Evolutionary conservation across 176 grass and related monocot species (phyloP).

Genomic region (Alloteropsis semialata): DNA sequence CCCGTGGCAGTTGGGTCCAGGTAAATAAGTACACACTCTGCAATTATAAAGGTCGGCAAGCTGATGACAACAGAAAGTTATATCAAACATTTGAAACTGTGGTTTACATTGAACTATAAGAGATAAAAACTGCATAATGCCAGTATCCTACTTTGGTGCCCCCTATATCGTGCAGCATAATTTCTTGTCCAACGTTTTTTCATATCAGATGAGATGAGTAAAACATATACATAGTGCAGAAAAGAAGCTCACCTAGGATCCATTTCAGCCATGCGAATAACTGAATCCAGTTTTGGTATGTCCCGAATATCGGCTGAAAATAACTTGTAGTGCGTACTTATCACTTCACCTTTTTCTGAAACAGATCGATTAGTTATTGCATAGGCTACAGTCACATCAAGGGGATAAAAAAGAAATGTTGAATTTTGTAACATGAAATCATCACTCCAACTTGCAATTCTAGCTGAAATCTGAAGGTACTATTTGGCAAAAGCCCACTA

Average conservation of each 20-base stretch:
- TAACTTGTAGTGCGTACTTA: conserved; percentile 80
- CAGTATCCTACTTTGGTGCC: not conserved
- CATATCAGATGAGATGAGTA: conserved; percentile 18
- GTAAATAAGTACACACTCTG: conserved; percentile 98
- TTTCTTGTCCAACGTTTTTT: not conserved
- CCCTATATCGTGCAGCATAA: conserved; percentile 1
- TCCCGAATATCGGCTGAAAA: conserved; percentile 85
- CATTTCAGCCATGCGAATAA: conserved; percentile 68
- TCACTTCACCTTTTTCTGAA: conserved; percentile 92
- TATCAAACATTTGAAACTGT: conserved; percentile 38
- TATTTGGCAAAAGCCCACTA: not conserved
- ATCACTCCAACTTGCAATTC: not conserved
- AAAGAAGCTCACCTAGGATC: conserved; percentile 58
- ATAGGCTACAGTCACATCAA: not conserved
- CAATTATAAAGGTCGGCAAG: conserved; percentile 99
- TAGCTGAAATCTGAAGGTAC: not conserved
- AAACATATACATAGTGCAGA: not conserved
- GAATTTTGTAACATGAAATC: not conserved
- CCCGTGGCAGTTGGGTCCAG: conserved; percentile 68
- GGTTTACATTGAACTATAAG: conserved; percentile 16
- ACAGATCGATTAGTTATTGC: conserved; percentile 27
- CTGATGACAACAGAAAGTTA: conserved; percentile 76
- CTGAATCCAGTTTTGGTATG: conserved; percentile 64
- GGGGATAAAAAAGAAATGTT: not conserved
- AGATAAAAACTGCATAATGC: not conserved